A percentile compares a stretch with the other conserved stretches of the same genome.
These are phyloP conservation scores for Aspergillus flavus DNA, from an alignment of 2,329 filamentous ascomycete species.

Conservation along the genomic window DNA sequence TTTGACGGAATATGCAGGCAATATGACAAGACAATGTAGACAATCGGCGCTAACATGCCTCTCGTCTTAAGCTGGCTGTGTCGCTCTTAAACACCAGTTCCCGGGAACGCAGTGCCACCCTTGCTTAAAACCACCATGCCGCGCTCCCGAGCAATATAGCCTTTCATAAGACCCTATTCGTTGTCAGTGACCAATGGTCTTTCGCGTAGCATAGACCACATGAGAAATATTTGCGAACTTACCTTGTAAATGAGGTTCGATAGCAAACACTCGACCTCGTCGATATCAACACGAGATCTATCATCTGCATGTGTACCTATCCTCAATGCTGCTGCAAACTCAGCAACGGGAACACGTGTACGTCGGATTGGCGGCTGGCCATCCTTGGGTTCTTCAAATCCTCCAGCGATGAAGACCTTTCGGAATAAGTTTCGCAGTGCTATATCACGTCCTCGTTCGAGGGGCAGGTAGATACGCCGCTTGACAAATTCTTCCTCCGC, in stretches of 20 bases:
- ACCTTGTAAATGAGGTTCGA: constrained; percentile 99
- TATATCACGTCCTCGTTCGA: constrained; percentile 90
- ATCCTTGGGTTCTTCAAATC: constrained; percentile 77
- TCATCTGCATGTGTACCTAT: constrained; percentile 61
- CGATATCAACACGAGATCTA: constrained; percentile 69
- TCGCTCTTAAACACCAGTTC: constrained; percentile 67
- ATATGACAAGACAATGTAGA: not conserved
- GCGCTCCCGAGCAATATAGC: constrained; percentile 90
- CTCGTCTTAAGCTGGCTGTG: not conserved
- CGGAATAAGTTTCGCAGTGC: constrained; percentile 87
- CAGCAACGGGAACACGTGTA: constrained; percentile 77
- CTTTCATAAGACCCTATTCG: constrained; percentile 88
- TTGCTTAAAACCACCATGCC: constrained; percentile 93
- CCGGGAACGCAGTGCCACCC: constrained; percentile 81
- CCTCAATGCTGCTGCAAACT: constrained; percentile 83
- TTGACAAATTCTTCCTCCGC: constrained; percentile 93
- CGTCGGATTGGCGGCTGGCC: constrained; percentile 61
- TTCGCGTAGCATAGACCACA: not conserved
- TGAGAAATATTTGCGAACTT: constrained; percentile 27
- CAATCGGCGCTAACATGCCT: not conserved
- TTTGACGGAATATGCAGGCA: not conserved
- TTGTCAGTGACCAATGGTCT: constrained; percentile 16
- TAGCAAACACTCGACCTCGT: constrained; percentile 93
- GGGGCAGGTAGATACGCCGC: constrained; percentile 87
- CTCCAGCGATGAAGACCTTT: constrained; percentile 85